These are phyloP conservation scores for Circinella umbellata DNA, from an alignment of 371 early-diverging fungal species.

Conservation along the genomic window DNA sequence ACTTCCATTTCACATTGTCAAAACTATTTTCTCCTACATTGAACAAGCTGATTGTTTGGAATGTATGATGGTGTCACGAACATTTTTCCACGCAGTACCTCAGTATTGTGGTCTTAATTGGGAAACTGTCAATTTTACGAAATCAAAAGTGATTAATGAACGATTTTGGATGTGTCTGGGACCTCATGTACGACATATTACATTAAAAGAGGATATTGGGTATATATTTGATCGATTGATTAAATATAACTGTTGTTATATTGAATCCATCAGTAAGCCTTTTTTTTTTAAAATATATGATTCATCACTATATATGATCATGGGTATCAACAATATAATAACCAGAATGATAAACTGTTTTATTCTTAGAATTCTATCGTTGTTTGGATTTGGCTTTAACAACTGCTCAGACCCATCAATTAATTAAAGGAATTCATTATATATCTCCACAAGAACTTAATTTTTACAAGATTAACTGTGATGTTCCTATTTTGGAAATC, in stretches of 20 bases:
- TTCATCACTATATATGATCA: not conserved
- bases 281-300: not conserved
- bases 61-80: not conserved
- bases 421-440: not conserved
- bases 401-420: not conserved
- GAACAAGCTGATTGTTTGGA: conserved; percentile 4
- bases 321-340: too few species aligned
- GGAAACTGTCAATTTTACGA: conserved; percentile 8
- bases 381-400: not conserved
- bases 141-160: not conserved
- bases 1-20: not conserved
- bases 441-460: not conserved
- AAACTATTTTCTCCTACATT: not conserved
- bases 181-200: not conserved
- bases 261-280: conserved; percentile 3
- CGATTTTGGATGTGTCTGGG: conserved; percentile 2
- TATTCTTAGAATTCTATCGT: not conserved
- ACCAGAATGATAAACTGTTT: not conserved
- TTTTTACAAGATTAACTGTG: not conserved
- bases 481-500: not conserved
- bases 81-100: not conserved
- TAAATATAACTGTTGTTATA: not conserved
- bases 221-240: not conserved
- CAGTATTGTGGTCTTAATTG: not conserved
- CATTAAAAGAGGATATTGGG: not conserved